Conservation (phyloP, 1,139 yeast species). For the Zygosaccharomyces pseudobailii region DNA sequence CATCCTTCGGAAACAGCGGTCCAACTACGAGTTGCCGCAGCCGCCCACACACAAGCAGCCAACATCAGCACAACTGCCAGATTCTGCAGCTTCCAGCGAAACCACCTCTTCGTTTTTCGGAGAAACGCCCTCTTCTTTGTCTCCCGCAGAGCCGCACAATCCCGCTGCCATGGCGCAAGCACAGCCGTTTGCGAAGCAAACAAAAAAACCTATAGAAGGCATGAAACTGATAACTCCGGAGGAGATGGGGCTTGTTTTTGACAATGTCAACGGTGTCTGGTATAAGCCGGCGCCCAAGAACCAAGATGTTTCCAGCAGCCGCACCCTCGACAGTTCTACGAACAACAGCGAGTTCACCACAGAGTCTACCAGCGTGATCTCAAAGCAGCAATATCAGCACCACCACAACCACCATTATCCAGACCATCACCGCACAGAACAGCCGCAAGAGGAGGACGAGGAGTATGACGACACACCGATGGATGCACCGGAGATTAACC, state of each 20-base stretch:
- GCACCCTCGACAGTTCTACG: constrained; percentile 19
- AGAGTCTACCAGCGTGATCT: not conserved
- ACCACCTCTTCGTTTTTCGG: constrained; percentile 12
- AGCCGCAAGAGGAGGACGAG: constrained; percentile 6
- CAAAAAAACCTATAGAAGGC: constrained; percentile 2
- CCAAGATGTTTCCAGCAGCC: constrained; percentile 22
- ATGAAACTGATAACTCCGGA: constrained; percentile 29
- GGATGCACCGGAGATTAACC: constrained; percentile 25
- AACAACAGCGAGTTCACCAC: constrained; percentile 2
- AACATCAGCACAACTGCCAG: not conserved
- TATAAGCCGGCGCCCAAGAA: constrained; percentile 20
- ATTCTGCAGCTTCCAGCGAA: constrained; percentile 6
- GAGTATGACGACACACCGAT: constrained; percentile 24
- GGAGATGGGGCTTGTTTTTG: constrained; percentile 28
- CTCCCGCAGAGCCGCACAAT: constrained; percentile 7
- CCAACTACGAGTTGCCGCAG: constrained; percentile 16
- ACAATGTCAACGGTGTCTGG: constrained; percentile 29
- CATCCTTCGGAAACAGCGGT: constrained; percentile 23
- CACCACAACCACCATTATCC: not conserved
- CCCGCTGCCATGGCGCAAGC: constrained; percentile 1
- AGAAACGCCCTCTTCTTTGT: constrained; percentile 13
- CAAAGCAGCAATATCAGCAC: not conserved
- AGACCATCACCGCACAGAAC: not conserved
- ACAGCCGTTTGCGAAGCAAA: not conserved
- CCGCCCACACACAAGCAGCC: not conserved